These are phyloP conservation scores for Phytophthora cactorum DNA, from an alignment of 352 stramenopile species.

Conservation along the genomic window DNA sequence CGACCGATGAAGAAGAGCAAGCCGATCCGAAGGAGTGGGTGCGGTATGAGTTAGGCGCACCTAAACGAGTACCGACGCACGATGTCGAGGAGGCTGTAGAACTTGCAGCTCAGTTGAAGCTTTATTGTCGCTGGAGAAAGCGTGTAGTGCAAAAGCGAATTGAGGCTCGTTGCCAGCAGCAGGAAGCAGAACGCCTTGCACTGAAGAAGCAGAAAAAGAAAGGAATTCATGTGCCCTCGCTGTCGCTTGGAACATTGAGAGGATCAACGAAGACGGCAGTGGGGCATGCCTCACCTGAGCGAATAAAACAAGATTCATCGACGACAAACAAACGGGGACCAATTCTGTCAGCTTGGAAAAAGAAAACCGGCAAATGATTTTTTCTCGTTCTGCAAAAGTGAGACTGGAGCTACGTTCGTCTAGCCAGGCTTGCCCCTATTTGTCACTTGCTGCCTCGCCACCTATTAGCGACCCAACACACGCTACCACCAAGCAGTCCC, in stretches of 20 bases:
- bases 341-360: constrained; percentile 19
- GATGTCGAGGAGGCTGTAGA: constrained; percentile 62
- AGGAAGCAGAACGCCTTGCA: constrained; percentile 40
- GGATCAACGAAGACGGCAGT: constrained; percentile 32
- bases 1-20: constrained; percentile 57
- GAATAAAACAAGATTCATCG: neutral
- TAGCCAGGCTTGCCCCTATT: constrained; percentile 16
- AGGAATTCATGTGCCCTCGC: constrained; percentile 1
- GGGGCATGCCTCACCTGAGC: constrained; percentile 3
- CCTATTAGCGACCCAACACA: neutral
- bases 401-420: constrained; percentile 20
- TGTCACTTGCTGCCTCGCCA: neutral
- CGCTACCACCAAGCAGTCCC: neutral
- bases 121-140: constrained; percentile 63
- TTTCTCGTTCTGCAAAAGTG: constrained; percentile 9
- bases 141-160: constrained; percentile 48
- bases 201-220: constrained; percentile 34
- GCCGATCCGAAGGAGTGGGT: constrained; percentile 73
- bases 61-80: constrained; percentile 46
- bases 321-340: constrained; percentile 5
- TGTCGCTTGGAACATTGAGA: constrained; percentile 22
- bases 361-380: constrained; percentile 31
- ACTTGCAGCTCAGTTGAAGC: constrained; percentile 52
- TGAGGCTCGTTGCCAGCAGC: constrained; percentile 41
- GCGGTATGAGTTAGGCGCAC: constrained; percentile 57